A percentile compares a stretch with the other conserved stretches of the same genome.
phyloP scores from a whole-genome alignment of 768 basidiomycete genomes.

The Suillus occidentalis region DNA sequence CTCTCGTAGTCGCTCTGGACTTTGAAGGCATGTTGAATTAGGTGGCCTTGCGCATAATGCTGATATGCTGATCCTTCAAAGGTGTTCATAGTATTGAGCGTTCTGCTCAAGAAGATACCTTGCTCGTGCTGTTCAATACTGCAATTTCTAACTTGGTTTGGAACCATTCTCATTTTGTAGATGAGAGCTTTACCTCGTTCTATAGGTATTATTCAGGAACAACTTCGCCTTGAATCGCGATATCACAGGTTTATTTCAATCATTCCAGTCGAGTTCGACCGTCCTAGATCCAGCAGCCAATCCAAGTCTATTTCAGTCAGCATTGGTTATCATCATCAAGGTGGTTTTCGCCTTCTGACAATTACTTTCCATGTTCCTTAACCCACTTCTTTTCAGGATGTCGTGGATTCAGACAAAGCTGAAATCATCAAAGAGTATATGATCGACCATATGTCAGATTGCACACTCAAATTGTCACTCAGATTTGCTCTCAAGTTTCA shows the following conservation, averaged over 20 bases:
- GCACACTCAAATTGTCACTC: neutral
- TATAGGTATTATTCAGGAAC: conserved; percentile 61
- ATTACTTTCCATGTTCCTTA: neutral
- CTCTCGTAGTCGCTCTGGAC: conserved; percentile 57
- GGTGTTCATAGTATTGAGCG: conserved; percentile 67
- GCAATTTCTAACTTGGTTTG: conserved; percentile 63
- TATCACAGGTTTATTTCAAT: conserved; percentile 60
- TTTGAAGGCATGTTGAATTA: conserved; percentile 49
- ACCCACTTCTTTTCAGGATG: conserved; percentile 42
- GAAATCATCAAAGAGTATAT: conserved; percentile 61
- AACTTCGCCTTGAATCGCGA: conserved; percentile 64
- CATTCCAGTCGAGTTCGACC: conserved; percentile 58
- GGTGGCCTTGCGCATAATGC: conserved; percentile 7
- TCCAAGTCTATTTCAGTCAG: conserved; percentile 58
- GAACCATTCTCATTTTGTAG: neutral
- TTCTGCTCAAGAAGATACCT: conserved; percentile 61
- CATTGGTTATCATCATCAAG: conserved; percentile 64
- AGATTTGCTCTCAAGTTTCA: conserved; percentile 60
- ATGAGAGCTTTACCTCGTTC: neutral
- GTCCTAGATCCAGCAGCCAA: conserved; percentile 60
- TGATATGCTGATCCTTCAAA: neutral
- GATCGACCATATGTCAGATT: neutral
- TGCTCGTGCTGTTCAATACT: conserved; percentile 64
- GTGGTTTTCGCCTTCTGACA: conserved; percentile 20
- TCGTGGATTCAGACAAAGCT: conserved; percentile 57